Conservation (phyloP, 2,329 filamentous ascomycete genomes). For the Colletotrichum horii region DNA sequence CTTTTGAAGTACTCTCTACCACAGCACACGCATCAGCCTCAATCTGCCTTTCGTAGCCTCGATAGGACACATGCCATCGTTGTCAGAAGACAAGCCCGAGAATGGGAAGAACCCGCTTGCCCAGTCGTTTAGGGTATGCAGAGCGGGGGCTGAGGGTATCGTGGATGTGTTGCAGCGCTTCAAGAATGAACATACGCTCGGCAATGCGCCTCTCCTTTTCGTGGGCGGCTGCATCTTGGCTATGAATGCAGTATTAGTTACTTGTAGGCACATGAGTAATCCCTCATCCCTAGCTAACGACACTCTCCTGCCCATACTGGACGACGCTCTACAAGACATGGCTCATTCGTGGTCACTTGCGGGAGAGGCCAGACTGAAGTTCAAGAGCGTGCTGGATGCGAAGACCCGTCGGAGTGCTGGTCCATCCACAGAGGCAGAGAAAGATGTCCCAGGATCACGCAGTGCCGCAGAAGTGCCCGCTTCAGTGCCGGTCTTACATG, state of each 20-base stretch:
- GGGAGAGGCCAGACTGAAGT: neutral
- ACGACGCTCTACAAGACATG: neutral
- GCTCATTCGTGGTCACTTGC: neutral
- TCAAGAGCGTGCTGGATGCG: neutral
- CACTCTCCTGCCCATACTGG: neutral
- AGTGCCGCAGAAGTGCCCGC: neutral
- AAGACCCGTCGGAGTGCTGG: neutral
- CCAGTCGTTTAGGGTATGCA: neutral
- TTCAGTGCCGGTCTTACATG: neutral
- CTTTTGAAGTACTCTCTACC: neutral
- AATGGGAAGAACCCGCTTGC: neutral
- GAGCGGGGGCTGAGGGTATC: neutral
- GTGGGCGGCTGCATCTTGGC: neutral
- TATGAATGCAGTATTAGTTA: neutral
- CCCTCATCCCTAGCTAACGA: neutral
- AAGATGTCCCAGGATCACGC: neutral
- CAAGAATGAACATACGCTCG: neutral
- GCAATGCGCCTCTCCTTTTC: neutral
- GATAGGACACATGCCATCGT: neutral
- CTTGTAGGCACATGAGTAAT: neutral
- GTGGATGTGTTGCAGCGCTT: neutral
- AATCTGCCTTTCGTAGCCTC: slow-evolving; percentile 11
- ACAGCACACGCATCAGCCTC: slow-evolving; percentile 1
- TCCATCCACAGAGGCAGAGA: neutral
- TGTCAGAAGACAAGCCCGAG: neutral